These are phyloP conservation scores for Talaromyces islandicus DNA, from an alignment of 2,329 filamentous ascomycete genomes.

Conservation along the genomic window DNA sequence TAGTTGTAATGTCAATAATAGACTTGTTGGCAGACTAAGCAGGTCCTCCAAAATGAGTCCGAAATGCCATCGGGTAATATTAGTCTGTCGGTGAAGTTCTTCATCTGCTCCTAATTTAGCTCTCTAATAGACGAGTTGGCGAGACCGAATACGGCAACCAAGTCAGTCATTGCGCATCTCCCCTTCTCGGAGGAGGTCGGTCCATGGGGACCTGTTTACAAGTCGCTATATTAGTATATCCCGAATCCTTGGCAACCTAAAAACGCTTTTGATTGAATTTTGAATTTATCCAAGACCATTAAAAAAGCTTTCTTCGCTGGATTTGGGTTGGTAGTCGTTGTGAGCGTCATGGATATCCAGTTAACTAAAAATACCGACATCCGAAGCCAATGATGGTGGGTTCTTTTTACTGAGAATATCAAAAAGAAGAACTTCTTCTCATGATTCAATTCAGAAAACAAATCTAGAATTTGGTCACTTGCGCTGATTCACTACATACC, in stretches of 20 bases:
- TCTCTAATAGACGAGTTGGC: too few relatives aligned
- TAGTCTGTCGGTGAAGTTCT: too few relatives aligned
- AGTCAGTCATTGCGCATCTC: too few relatives aligned
- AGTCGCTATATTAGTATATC: not conserved
- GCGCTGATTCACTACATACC: slow-evolving; percentile 1
- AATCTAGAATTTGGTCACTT: not conserved
- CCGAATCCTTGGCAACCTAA: too few relatives aligned
- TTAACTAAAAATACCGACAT: not conserved
- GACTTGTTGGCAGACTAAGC: too few relatives aligned
- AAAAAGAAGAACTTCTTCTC: not conserved
- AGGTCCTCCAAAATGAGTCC: too few relatives aligned
- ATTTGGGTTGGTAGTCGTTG: not conserved
- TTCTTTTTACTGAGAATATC: not conserved
- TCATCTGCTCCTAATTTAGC: too few relatives aligned
- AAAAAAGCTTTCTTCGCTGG: not conserved
- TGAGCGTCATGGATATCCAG: not conserved
- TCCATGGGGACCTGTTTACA: not conserved
- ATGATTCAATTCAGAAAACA: not conserved
- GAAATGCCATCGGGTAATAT: too few relatives aligned
- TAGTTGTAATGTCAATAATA: too few relatives aligned
- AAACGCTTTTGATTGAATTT: not conserved
- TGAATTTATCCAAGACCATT: not conserved
- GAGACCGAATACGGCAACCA: too few relatives aligned
- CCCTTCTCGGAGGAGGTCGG: too few relatives aligned
- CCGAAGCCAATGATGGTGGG: not conserved